Conservation (phyloP, 352 stramenopile genomes). For the Phytopythium boreale region DNA sequence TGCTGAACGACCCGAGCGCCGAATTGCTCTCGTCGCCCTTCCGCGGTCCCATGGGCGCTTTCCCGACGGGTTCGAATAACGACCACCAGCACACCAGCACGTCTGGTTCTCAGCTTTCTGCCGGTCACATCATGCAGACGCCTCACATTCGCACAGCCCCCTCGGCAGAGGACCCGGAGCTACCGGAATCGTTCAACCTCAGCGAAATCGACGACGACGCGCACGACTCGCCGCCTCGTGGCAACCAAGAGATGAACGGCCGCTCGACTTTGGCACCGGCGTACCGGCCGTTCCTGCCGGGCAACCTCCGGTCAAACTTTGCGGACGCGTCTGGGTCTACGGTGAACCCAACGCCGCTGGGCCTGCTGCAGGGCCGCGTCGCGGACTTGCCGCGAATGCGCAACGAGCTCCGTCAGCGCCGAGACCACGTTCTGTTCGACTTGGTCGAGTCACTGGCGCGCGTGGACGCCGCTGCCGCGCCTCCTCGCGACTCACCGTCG, state of each 20-base stretch:
- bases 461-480: neutral
- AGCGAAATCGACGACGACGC: conserved; percentile 8
- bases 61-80: neutral
- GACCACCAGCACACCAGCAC: neutral
- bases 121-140: neutral
- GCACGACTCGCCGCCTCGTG: neutral
- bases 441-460: conserved; percentile 5
- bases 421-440: conserved; percentile 3
- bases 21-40: conserved; percentile 34
- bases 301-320: neutral
- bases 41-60: neutral
- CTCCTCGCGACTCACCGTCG: neutral
- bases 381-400: conserved; percentile 7
- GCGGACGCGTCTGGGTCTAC: neutral
- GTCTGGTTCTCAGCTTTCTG: neutral
- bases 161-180: neutral
- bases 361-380: conserved; percentile 2
- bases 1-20: conserved; percentile 43
- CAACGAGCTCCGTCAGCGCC: conserved; percentile 7
- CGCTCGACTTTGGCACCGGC: neutral
- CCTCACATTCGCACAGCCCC: too few species aligned
- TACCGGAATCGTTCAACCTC: conserved; percentile 5
- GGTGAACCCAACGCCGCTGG: neutral
- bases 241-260: neutral
- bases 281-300: conserved; percentile 4